Percentiles rank a stretch among this genome's conserved stretches.
These are phyloP conservation scores for Colletotrichum nymphaeae DNA, from an alignment of 2,329 filamentous ascomycete genomes.

Conservation along the genomic window DNA sequence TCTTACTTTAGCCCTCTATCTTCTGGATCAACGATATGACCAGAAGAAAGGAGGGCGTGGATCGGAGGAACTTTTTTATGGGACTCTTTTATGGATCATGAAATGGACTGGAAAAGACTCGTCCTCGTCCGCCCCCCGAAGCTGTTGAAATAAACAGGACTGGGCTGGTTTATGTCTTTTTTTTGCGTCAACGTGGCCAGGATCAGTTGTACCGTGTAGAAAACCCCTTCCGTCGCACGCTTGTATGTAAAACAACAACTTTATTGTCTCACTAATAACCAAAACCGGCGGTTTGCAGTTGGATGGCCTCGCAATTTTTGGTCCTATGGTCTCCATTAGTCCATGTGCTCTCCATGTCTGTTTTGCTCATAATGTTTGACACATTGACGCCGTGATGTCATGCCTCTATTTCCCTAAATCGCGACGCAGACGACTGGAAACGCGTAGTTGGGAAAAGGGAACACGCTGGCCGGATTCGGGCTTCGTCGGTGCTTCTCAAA, in stretches of 20 bases:
- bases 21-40: neutral
- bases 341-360: too few species aligned
- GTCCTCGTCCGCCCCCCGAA: conserved; percentile 1
- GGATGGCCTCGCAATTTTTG: conserved; percentile 24
- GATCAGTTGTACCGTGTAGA: conserved; percentile 29
- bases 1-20: neutral
- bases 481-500: neutral
- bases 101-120: conserved; percentile 24
- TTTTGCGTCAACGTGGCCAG: conserved; percentile 17
- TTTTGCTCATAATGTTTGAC: too few species aligned
- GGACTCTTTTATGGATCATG: conserved; percentile 34
- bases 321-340: too few species aligned
- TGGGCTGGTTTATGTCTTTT: conserved; percentile 15
- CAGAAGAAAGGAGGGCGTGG: conserved; percentile 19
- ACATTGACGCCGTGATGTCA: too few species aligned
- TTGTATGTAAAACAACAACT: conserved; percentile 34
- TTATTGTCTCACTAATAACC: conserved; percentile 36
- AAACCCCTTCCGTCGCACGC: conserved; percentile 25
- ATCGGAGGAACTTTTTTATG: conserved; percentile 30
- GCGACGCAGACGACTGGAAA: neutral
- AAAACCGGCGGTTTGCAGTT: conserved; percentile 34
- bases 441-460: neutral
- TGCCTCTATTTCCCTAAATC: neutral
- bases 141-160: neutral
- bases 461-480: conserved; percentile 1